phyloP scores from a whole-genome alignment of 2,329 filamentous ascomycete species.

The Fusarium concolor region DNA sequence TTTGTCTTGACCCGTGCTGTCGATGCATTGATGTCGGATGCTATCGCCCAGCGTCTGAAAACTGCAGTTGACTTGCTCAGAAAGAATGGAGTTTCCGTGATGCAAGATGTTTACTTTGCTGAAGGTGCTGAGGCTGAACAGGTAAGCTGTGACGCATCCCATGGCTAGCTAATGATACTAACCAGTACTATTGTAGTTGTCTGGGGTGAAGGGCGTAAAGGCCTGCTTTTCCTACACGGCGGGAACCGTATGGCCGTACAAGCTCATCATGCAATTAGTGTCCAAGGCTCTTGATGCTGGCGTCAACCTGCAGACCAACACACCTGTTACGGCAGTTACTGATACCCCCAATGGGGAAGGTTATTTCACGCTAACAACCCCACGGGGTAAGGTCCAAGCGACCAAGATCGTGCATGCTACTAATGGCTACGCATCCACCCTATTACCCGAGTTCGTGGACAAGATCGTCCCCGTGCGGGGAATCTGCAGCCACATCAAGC shows the following conservation, averaged over 20 bases:
- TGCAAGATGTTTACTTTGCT: constrained; percentile 4
- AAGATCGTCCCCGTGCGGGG: constrained; percentile 5
- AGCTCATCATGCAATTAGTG: neutral
- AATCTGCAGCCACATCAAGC: constrained; percentile 6
- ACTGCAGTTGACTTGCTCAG: neutral
- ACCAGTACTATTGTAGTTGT: neutral
- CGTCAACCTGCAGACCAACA: constrained; percentile 1
- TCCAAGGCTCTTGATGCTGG: constrained; percentile 2
- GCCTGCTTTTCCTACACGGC: constrained; percentile 1
- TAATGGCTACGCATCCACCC: constrained; percentile 1
- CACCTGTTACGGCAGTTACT: neutral
- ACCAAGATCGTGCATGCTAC: neutral
- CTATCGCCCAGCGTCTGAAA: neutral
- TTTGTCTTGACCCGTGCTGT: constrained; percentile 8
- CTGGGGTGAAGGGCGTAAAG: neutral
- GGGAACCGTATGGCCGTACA: constrained; percentile 2
- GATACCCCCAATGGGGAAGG: neutral
- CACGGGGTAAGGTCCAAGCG: neutral
- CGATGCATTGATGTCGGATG: neutral
- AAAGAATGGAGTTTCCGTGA: neutral
- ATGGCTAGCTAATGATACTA: too few species aligned
- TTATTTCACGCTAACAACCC: neutral
- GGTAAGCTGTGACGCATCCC: too few species aligned
- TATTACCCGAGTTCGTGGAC: neutral
- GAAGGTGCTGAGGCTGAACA: neutral